Base-by-base conservation (phyloP, 176 grass and related monocot genomes). In the Triticum dicoccoides region DNA sequence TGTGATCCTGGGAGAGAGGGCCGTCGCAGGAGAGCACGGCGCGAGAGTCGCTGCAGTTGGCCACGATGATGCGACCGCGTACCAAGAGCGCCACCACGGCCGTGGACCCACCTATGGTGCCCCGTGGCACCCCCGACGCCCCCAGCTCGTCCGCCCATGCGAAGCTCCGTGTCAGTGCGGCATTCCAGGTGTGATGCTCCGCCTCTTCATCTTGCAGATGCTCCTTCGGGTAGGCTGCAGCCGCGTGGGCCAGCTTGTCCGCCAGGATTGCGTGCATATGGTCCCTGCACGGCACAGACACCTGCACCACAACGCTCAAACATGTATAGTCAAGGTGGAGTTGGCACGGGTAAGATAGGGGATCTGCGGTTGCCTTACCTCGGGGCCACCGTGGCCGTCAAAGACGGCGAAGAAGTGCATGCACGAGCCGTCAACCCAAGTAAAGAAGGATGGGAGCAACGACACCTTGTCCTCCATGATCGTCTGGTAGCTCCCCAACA, bases 321-420 rank as follows among this genome's bases (percentile, higher is more conserved):
- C 68, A 27, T 88, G 81, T 67, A 59, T 5, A 63, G 41, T 44
- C 41, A 3, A 35, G 65, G 29, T 82, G 34, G 30, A 49, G 58
- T 76, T 77, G 66, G 32, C 30, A 32, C 17, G 29, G 14, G 45
- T 47, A 47, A 17, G 13, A 6, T 47, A 14, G 12, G 6, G 11
- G 14, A 18, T 15, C 3, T 39, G 9, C 4, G 13, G 9, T 35
- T 21, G 2, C 66, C 39, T 58, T 87, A 98, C 95, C 67, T 93
- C 80, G 10, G 83, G 70, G 23, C 95, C 93, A 51, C 95, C 93
- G 24, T 95, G 95, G 68, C 93, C 93, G 23, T 95, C 95, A 67
- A 90, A 98, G 77, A 98, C 93, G 18, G 85, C 95, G 83, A 95
- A 98, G 89, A 95, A 93, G 89, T 95, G 89, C 72, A 93, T 77